phyloP scores from a whole-genome alignment of 805 yeast genomes.

The Spathaspora girioi region DNA sequence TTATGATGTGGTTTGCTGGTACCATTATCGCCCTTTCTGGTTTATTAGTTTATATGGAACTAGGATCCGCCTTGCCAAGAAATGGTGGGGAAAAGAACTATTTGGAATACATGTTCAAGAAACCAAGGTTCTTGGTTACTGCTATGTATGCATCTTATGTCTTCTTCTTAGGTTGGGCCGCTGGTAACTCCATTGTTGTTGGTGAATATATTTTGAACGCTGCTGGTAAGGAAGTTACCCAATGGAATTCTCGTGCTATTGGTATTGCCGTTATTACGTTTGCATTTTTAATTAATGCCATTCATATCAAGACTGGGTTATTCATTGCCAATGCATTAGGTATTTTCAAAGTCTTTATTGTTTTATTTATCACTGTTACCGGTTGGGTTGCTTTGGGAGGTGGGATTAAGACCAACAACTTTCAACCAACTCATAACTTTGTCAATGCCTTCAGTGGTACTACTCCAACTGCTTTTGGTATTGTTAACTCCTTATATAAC shows the following conservation, averaged over 20 bases:
- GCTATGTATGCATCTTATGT: slow-evolving; percentile 63
- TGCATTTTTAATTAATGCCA: slow-evolving; percentile 60
- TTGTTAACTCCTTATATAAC: slow-evolving; percentile 73
- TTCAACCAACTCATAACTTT: slow-evolving; percentile 56
- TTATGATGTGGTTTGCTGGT: slow-evolving; percentile 75
- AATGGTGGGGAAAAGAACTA: slow-evolving; percentile 88
- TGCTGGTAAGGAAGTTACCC: slow-evolving; percentile 60
- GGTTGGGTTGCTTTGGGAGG: slow-evolving; percentile 87
- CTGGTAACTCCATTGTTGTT: slow-evolving; percentile 76
- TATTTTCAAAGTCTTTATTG: slow-evolving; percentile 67
- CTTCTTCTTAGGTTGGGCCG: slow-evolving; percentile 80
- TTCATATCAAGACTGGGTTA: slow-evolving; percentile 63
- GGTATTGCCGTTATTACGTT: slow-evolving; percentile 73
- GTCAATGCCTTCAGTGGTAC: slow-evolving; percentile 52
- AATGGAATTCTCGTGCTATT: slow-evolving; percentile 76
- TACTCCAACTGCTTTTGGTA: slow-evolving; percentile 59
- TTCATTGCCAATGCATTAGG: slow-evolving; percentile 63
- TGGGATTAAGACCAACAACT: slow-evolving; percentile 48
- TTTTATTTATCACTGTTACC: slow-evolving; percentile 64
- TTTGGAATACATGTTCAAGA: slow-evolving; percentile 64
- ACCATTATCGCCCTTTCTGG: slow-evolving; percentile 57
- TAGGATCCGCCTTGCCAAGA: slow-evolving; percentile 71
- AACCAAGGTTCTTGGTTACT: slow-evolving; percentile 67
- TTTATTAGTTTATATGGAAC: slow-evolving; percentile 71
- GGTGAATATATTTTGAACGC: slow-evolving; percentile 77